Evolutionary conservation across 2,329 filamentous ascomycete genomes (phyloP), one percentile per base, ranked within the genome.

Genomic region (Diaporthe amygdali): DNA sequence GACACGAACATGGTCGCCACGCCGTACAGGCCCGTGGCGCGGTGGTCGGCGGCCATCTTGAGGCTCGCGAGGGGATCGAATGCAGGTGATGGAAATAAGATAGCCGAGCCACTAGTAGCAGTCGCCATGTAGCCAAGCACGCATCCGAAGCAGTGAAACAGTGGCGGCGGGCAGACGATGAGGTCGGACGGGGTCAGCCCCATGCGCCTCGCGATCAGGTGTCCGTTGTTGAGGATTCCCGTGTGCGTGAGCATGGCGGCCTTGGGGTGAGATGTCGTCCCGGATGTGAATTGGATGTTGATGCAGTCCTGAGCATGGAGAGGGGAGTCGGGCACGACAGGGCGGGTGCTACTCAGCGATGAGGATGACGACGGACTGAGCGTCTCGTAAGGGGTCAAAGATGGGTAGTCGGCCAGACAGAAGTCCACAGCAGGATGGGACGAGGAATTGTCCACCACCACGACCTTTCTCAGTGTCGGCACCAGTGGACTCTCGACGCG

Each of bases 121-220:
- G 94, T 96, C 0, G 96, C 96, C 94, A 98, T 97, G 83, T 96
- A 97, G n/a, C 96, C 96, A 1, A 98, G 85, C 9, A 98, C 92
- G 77, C 88, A 92, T 67, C 96, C 96, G 80, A 98, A 98, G 84
- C 96, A 98, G 84, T 92, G 90, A 80, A 97, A 97, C 2, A 97
- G 85, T 0, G 95, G 95, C 1, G 94, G 94, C 20, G 95, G 94
- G 75, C 94, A 96, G 78, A 94, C 94, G 61, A 97, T 91, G 7
- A 92, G 86, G 80, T 98, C 96, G 0, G 85, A 75, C 0, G 92
- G 86, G 0, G 88, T 92, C 15, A 99, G 87, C 0, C 92, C 89
- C 95, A 98, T 97, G 52, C 95, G 89, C 76, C 92, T 84, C 0
- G 93, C 96, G 75, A 98, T 97, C 69, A 95, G 90, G 34, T 88